Evolutionary conservation across 2,329 filamentous ascomycete species (phyloP), one percentile per base, ranked within the genome.

Genomic region (Raffaelea arxii): DNA sequence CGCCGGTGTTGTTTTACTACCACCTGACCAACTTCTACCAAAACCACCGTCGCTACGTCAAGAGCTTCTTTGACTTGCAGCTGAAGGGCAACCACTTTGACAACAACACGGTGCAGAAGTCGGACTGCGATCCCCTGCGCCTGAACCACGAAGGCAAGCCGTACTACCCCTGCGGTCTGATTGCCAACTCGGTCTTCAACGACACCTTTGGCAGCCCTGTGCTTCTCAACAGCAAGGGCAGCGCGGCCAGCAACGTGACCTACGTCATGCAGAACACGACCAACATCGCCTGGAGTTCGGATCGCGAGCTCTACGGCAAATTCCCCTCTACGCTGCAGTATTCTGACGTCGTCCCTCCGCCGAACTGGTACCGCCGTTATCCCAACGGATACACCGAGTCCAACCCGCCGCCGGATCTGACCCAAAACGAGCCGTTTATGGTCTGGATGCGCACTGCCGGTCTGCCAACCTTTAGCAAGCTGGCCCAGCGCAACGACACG

Each of bases 381-480:
- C 82, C 82, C 6, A 61, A 82, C 32, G 78, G 76, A 51, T 95
- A 95, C 60, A 82, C 76, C 3, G 62, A 70, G 0, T 66, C 76
- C 1, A 73, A 75, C 44, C 77, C 76, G 2, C 80, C 87, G 21
- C 88, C 89, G 0, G 67, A 92, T 56, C 64, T 97, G 18, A 74
- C 82, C 52, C 67, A 79, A 1, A 82, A 88, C 67, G 85, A 95
- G 63, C 80, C 81, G 38, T 94, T 98, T 64, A 90, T 96, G 67
- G 90, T 97, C 21, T 98, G 92, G 92, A 98, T 98, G 92, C 82
- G 92, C 56, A 94, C 94, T 2, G 92, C 92, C 22, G 92, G 91
- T 48, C 69, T 97, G 57, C 92, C 92, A 1, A 84, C 84, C 5
- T 98, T 98, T 63, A 95, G 86, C 75, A 98, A 98, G 69, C 72